Evolutionary conservation across 805 yeast genomes (phyloP).

Genomic region (Ogataea paradorogensis): DNA sequence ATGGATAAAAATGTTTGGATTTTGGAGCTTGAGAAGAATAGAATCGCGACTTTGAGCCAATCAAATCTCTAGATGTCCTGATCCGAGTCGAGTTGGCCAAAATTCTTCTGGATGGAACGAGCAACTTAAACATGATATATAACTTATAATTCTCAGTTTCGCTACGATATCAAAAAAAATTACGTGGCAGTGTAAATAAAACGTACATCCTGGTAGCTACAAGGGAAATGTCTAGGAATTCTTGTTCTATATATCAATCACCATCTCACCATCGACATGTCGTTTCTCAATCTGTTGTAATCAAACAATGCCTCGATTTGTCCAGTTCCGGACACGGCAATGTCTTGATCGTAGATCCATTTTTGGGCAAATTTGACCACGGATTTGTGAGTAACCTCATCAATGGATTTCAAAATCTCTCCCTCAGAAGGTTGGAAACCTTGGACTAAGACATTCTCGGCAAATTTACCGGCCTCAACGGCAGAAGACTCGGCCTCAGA

Average conservation of each 20-base stretch:
- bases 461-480: conserved; percentile 51
- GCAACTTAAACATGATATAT: background rate
- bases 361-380: conserved; percentile 72
- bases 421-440: conserved; percentile 62
- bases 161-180: conserved; percentile 8
- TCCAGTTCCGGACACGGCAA: conserved; percentile 81
- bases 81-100: background rate
- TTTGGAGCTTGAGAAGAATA: conserved; percentile 13
- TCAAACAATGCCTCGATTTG: conserved; percentile 82
- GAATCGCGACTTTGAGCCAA: conserved; percentile 1
- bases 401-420: conserved; percentile 61
- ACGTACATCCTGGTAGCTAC: background rate
- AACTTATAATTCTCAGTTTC: background rate
- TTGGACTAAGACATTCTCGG: conserved; percentile 53
- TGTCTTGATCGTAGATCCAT: conserved; percentile 79
- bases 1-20: conserved; percentile 25
- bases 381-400: conserved; percentile 56
- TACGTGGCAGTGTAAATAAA: conserved; percentile 6
- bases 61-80: background rate
- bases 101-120: conserved; percentile 4
- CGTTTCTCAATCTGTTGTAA: conserved; percentile 83
- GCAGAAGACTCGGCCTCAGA: conserved; percentile 43
- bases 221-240: conserved; percentile 1
- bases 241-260: conserved; percentile 25
- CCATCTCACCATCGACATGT: conserved; percentile 88